These are phyloP conservation scores for Rauvolfia tetraphylla DNA, from an alignment of 257 asterid genomes.

Conservation along the genomic window DNA sequence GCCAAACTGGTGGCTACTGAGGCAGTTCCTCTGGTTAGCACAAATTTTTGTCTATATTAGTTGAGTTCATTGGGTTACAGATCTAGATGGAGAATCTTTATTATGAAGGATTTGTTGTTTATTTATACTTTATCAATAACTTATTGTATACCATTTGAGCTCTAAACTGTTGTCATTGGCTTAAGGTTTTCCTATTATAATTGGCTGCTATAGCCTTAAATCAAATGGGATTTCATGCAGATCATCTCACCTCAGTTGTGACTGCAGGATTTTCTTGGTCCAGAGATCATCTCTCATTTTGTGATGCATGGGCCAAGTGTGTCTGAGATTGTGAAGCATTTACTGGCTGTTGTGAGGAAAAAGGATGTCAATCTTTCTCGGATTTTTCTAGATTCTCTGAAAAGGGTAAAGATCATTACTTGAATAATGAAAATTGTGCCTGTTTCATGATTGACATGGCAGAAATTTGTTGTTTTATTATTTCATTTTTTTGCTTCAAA, in stretches of 20 bases:
- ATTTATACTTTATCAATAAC: background rate
- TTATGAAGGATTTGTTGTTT: background rate
- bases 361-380: slow-evolving; percentile 53
- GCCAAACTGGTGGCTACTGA: slow-evolving; percentile 71
- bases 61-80: background rate
- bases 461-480: background rate
- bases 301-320: slow-evolving; percentile 62
- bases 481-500: background rate
- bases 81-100: background rate
- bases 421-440: background rate
- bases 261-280: slow-evolving; percentile 71
- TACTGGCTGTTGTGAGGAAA: slow-evolving; percentile 67
- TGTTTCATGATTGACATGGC: background rate
- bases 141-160: background rate
- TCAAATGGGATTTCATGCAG: background rate
- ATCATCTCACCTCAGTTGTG: slow-evolving; percentile 9
- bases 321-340: slow-evolving; percentile 79
- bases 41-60: slow-evolving; percentile 12
- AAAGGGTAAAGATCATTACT: slow-evolving; percentile 39
- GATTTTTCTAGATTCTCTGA: slow-evolving; percentile 66
- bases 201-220: background rate
- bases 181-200: background rate
- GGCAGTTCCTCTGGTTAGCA: slow-evolving; percentile 68
- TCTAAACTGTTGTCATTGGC: background rate
- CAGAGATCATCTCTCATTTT: slow-evolving; percentile 76